These are phyloP conservation scores for Stentor coeruleus DNA, from an alignment of 73 alveolate species.

Conservation along the genomic window DNA sequence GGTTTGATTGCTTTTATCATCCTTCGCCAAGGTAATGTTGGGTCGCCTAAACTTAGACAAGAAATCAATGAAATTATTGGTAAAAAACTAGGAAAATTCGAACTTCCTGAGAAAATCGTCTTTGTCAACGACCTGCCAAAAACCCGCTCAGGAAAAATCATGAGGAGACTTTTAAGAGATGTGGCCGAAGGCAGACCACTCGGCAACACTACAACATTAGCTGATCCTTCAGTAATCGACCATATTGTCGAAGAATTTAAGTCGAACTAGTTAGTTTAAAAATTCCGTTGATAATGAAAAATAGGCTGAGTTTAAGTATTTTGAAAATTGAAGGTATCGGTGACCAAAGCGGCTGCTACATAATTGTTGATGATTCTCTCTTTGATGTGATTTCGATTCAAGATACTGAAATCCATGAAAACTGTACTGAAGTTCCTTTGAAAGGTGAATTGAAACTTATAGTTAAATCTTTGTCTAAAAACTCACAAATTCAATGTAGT, in stretches of 20 bases:
- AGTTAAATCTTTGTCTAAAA: not conserved
- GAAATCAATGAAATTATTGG: conserved; percentile 37
- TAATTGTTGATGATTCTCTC: not conserved
- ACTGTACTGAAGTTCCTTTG: not conserved
- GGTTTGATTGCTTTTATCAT: conserved; percentile 56
- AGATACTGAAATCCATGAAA: not conserved
- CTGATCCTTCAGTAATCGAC: conserved; percentile 27
- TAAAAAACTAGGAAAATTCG: conserved; percentile 26
- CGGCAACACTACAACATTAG: conserved; percentile 34
- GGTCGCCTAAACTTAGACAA: conserved; percentile 19
- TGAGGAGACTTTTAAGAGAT: conserved; percentile 48
- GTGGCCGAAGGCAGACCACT: conserved; percentile 31
- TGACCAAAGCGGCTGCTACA: not conserved
- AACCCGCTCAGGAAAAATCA: conserved; percentile 57
- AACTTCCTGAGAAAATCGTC: conserved; percentile 21
- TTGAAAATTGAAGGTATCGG: not conserved
- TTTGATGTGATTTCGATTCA: not conserved
- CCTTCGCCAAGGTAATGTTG: conserved; percentile 26
- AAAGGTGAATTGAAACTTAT: not conserved
- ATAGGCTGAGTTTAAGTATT: too few species aligned
- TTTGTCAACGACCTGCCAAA: conserved; percentile 45
- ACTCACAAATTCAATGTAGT: not conserved
- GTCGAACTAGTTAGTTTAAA: not conserved
- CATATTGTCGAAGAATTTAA: conserved; percentile 4
- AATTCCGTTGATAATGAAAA: not conserved